Percentiles rank a stretch among this genome's conserved stretches.
Evolutionary conservation across 1,284 basidiomycete genomes (phyloP).

Genomic region (Ceratobasidium papillatum): DNA sequence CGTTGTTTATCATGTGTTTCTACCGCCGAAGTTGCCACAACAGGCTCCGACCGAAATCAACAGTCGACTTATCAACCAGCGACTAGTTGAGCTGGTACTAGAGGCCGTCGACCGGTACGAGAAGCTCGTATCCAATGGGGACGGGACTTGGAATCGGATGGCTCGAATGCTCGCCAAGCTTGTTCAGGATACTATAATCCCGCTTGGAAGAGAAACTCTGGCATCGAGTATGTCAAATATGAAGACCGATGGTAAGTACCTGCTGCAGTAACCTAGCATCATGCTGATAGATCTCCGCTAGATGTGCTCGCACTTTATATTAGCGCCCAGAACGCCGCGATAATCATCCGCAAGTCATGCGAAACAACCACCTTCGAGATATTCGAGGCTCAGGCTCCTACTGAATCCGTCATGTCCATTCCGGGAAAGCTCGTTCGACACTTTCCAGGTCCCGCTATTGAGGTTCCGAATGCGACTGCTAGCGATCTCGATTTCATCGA

Average conservation of each 20-base stretch:
- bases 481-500: conserved; percentile 48
- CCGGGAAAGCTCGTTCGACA: conserved; percentile 55
- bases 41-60: background rate
- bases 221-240: background rate
- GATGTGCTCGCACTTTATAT: conserved; percentile 54
- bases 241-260: conserved; percentile 42
- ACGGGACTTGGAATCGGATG: background rate
- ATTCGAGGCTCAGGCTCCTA: conserved; percentile 56
- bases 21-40: conserved; percentile 6
- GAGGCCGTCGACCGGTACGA: background rate
- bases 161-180: background rate
- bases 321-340: conserved; percentile 52
- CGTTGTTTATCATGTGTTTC: conserved; percentile 13
- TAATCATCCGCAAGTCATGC: conserved; percentile 53
- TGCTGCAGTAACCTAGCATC: conserved; percentile 25
- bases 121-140: background rate
- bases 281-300: conserved; percentile 43
- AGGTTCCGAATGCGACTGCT: conserved; percentile 41
- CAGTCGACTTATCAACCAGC: background rate
- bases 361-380: conserved; percentile 52
- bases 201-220: background rate
- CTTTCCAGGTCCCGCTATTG: conserved; percentile 51
- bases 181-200: background rate
- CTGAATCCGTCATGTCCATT: conserved; percentile 52
- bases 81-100: background rate